Base-by-base conservation (phyloP, 441 rosid genomes). In the Jatropha podagrica region DNA sequence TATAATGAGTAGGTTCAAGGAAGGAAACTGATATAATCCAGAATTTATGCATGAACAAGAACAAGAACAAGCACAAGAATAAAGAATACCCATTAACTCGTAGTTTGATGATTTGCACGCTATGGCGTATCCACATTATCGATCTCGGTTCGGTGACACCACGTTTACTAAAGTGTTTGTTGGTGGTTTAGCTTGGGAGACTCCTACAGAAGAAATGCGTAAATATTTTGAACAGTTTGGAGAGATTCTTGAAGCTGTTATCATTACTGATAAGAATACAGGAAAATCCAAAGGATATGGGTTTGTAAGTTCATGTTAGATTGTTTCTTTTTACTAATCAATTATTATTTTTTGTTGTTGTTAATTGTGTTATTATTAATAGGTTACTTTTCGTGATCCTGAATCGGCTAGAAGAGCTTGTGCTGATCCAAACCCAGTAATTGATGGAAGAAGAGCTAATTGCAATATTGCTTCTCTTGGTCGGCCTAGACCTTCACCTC, bases 181-280 rank as follows among this genome's bases (percentile, higher is more conserved):
- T 38, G 99, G 97, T 48, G 99, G 99, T 3, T 83, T 95, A 64
- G 97, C 97, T 40, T 95, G 99, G 99, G 99, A 95, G 88, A 93
- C 98, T 51, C 97, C 91, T 0, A 87, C 97, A 2, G 94, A 87
- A 51, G 94, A 91, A 78, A 87, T 95, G 98, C 91, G 91, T 13
- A 81, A 82, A 68, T 89, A 93, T 83, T 95, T 95, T 61, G 90
- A 90, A 71, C 97, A 88, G 83, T 93, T 95, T 65, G 99, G 98
- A 8, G 98, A 95, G 69, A 95, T 93, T 88, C 96, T 95, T 48
- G 99, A 95, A 85, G 97, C 99, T 58, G 99, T 93, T 78, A 89
- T 95, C 75, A 95, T 95, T 77, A 76, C 84, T 14, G 99, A 95
- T 66, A 95, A 88, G 80, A 84, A 79, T 77, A 90, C 98, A 11